Conservation (phyloP, 1,284 basidiomycete genomes). For the Cutaneotrichosporon sp. region DNA sequence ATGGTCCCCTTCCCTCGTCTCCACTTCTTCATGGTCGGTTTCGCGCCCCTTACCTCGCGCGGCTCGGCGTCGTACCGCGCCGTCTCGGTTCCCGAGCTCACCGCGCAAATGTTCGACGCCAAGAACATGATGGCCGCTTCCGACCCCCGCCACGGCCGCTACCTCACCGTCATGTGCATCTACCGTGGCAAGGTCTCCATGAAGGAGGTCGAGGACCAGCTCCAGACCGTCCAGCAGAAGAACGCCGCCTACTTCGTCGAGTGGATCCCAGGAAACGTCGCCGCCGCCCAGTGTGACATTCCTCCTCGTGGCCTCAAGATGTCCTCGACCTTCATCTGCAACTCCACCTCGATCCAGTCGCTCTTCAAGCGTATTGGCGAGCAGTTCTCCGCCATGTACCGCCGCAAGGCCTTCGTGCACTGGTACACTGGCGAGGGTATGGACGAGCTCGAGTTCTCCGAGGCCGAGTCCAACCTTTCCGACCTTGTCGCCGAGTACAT, state of each 20-base stretch:
- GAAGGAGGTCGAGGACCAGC: slow-evolving; percentile 98
- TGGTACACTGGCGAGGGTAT: slow-evolving; percentile 99
- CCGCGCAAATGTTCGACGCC: slow-evolving; percentile 97
- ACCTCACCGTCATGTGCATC: slow-evolving; percentile 78
- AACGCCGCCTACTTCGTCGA: slow-evolving; percentile 97
- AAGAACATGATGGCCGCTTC: slow-evolving; percentile 97
- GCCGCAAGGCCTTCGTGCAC: slow-evolving; percentile 97
- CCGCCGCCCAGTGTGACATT: slow-evolving; percentile 89
- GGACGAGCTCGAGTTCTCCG: slow-evolving; percentile 95
- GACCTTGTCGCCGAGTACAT: slow-evolving; percentile 87
- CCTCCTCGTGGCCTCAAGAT: slow-evolving; percentile 89
- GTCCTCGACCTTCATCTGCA: slow-evolving; percentile 95
- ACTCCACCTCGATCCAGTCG: slow-evolving; percentile 95
- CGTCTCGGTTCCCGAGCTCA: slow-evolving; percentile 91
- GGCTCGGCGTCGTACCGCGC: slow-evolving; percentile 91
- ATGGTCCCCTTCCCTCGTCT: slow-evolving; percentile 99
- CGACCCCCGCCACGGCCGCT: slow-evolving; percentile 72
- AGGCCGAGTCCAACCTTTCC: slow-evolving; percentile 95
- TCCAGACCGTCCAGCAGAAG: slow-evolving; percentile 96
- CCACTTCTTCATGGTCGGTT: slow-evolving; percentile 99
- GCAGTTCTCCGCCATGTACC: slow-evolving; percentile 99
- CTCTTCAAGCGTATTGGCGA: slow-evolving; percentile 95
- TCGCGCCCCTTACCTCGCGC: slow-evolving; percentile 87
- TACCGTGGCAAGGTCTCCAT: slow-evolving; percentile 99
- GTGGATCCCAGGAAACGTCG: slow-evolving; percentile 98